phyloP scores from a whole-genome alignment of 2,329 filamentous ascomycete species.

The Aspergillus puulaauensis region DNA sequence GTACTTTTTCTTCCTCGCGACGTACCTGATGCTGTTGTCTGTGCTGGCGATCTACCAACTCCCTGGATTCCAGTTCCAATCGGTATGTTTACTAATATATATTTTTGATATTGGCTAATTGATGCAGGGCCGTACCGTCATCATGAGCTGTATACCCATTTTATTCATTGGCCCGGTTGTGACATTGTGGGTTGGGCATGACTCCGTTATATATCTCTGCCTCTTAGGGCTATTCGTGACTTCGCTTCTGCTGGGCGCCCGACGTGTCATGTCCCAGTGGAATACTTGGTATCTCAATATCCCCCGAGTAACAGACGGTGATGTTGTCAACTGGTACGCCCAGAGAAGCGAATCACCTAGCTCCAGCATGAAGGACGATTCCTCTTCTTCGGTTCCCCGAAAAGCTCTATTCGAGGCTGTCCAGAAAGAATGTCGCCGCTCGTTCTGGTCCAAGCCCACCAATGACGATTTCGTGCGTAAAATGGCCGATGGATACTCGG shows the following conservation, averaged over 20 bases:
- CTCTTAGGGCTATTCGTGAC: constrained; percentile 54
- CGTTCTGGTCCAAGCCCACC: constrained; percentile 43
- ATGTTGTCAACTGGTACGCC: constrained; percentile 40
- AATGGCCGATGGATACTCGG: constrained; percentile 51
- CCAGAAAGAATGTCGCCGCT: constrained; percentile 42
- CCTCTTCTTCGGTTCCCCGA: constrained; percentile 26
- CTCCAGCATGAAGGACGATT: constrained; percentile 6
- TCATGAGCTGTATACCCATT: constrained; percentile 55
- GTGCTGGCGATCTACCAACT: constrained; percentile 53
- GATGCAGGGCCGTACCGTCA: constrained; percentile 48
- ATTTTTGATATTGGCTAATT: background rate
- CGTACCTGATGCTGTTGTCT: constrained; percentile 53
- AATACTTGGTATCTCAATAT: constrained; percentile 52
- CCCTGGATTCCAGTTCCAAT: constrained; percentile 53
- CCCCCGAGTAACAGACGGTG: constrained; percentile 35
- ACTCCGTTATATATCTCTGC: constrained; percentile 56
- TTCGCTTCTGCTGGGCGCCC: constrained; percentile 52
- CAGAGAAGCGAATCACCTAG: constrained; percentile 32
- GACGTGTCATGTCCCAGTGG: constrained; percentile 56
- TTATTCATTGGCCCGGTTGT: constrained; percentile 57
- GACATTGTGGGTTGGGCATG: constrained; percentile 53
- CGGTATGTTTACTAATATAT: constrained; percentile 20
- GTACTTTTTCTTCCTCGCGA: constrained; percentile 57
- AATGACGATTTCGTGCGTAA: constrained; percentile 48
- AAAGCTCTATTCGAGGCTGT: constrained; percentile 47